Evolutionary conservation across 2,329 filamentous ascomycete genomes (phyloP).

Genomic region (Cadophora gregata): DNA sequence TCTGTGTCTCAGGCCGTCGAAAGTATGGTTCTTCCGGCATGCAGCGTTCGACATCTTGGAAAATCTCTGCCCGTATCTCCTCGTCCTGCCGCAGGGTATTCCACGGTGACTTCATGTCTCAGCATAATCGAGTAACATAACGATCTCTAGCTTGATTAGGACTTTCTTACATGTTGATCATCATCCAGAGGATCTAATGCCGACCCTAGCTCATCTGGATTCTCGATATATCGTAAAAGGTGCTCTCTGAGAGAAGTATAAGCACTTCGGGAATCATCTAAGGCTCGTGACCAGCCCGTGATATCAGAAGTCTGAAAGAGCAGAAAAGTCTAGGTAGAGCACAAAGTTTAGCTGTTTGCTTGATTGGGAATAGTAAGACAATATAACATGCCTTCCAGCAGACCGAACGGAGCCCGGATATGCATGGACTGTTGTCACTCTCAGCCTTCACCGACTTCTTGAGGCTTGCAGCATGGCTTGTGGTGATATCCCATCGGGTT

Average conservation of each 20-base stretch:
- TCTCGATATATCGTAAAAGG: constrained; percentile 81
- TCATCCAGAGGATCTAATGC: constrained; percentile 85
- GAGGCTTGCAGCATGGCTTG: constrained; percentile 62
- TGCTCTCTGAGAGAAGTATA: constrained; percentile 76
- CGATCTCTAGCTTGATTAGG: constrained; percentile 23
- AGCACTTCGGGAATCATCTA: constrained; percentile 72
- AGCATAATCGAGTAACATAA: constrained; percentile 41
- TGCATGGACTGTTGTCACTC: constrained; percentile 65
- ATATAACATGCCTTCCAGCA: constrained; percentile 79
- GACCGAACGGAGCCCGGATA: constrained; percentile 79
- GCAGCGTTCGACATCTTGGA: constrained; percentile 89
- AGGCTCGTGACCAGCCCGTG: constrained; percentile 69
- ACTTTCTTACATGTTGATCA: constrained; percentile 62
- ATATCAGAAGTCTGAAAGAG: constrained; percentile 72
- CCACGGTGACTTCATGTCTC: constrained; percentile 81
- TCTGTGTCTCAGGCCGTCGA: constrained; percentile 77
- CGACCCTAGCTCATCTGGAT: constrained; percentile 80
- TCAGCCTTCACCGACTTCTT: constrained; percentile 68
- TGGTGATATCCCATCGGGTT: constrained; percentile 70
- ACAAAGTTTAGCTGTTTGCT: constrained; percentile 11
- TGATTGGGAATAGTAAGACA: constrained; percentile 13
- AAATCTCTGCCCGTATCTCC: constrained; percentile 82
- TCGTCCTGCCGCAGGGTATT: constrained; percentile 86
- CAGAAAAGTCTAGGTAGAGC: constrained; percentile 73
- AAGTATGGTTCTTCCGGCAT: constrained; percentile 93